A percentile compares a stretch with the other conserved stretches of the same genome.
Evolutionary conservation across 768 basidiomycete species (phyloP).

Genomic region (Mycena sanguinolenta): DNA sequence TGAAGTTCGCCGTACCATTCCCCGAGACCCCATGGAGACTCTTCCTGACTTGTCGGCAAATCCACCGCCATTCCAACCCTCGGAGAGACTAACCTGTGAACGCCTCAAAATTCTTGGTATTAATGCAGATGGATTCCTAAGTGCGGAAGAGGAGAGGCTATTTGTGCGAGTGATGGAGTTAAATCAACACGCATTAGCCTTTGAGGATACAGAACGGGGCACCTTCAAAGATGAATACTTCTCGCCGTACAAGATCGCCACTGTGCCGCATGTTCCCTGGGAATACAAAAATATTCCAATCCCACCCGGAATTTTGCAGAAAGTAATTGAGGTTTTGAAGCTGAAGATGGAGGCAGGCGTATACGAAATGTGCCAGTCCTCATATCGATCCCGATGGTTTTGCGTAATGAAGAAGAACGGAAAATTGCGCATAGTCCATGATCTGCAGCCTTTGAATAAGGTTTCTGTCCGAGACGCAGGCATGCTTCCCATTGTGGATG

Average conservation of each 20-base stretch:
- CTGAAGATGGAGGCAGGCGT: conserved; percentile 18
- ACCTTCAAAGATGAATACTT: background rate
- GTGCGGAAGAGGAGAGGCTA: background rate
- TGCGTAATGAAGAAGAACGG: conserved; percentile 35
- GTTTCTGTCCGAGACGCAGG: conserved; percentile 26
- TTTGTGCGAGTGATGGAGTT: background rate
- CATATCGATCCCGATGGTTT: conserved; percentile 33
- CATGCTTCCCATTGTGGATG: background rate
- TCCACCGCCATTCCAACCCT: background rate
- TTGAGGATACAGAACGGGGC: background rate
- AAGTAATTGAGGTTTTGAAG: conserved; percentile 2
- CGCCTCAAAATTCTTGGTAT: background rate
- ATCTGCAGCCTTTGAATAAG: conserved; percentile 31
- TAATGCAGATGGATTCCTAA: background rate
- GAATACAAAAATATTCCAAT: background rate
- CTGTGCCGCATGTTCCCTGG: background rate
- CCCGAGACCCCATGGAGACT: conserved; percentile 15
- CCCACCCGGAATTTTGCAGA: background rate
- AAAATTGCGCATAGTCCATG: conserved; percentile 34
- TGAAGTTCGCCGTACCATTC: conserved; percentile 32
- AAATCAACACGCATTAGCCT: background rate
- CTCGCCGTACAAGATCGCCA: background rate
- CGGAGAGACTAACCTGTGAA: background rate
- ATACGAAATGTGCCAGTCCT: conserved; percentile 17
- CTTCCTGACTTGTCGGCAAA: background rate